Percentiles rank a stretch among this genome's conserved stretches.
These are phyloP conservation scores for Candida endomychidarum DNA, from an alignment of 805 yeast species.

Conservation along the genomic window DNA sequence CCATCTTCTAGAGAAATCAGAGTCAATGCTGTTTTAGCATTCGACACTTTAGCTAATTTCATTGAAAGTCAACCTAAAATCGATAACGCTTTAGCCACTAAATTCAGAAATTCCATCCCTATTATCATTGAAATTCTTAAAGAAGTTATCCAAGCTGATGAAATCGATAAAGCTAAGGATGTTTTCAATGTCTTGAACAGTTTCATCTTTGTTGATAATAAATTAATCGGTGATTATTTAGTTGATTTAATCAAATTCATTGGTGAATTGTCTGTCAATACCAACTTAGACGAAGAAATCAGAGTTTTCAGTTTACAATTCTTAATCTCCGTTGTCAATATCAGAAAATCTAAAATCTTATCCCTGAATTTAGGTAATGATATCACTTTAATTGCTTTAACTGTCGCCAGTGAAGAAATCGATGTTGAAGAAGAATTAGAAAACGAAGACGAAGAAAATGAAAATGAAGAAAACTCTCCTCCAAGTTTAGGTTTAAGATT, in stretches of 20 bases:
- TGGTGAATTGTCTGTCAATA: constrained; percentile 70
- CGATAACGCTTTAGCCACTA: constrained; percentile 42
- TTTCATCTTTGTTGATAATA: constrained; percentile 71
- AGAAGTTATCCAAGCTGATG: constrained; percentile 68
- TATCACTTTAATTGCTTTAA: constrained; percentile 69
- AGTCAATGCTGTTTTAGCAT: constrained; percentile 77
- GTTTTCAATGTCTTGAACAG: constrained; percentile 85
- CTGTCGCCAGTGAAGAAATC: constrained; percentile 71
- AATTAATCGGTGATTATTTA: constrained; percentile 74
- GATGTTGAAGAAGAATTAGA: constrained; percentile 77
- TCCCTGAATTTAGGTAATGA: constrained; percentile 82
- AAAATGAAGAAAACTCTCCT: constrained; percentile 88
- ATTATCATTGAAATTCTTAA: constrained; percentile 77
- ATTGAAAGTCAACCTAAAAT: constrained; percentile 60
- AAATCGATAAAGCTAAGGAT: constrained; percentile 66
- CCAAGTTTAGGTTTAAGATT: constrained; percentile 75
- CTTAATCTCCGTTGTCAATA: constrained; percentile 72
- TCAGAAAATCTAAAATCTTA: constrained; percentile 77
- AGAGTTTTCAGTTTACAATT: constrained; percentile 84
- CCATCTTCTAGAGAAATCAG: constrained; percentile 70
- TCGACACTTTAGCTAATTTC: constrained; percentile 67
- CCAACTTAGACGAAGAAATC: constrained; percentile 70
- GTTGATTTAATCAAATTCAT: constrained; percentile 68
- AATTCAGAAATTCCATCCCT: constrained; percentile 71
- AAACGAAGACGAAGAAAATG: constrained; percentile 85